Evolutionary conservation across 495 filamentous ascomycete genomes (phyloP), one percentile per base, ranked within the genome.

Genomic region (Penicillium roqueforti): DNA sequence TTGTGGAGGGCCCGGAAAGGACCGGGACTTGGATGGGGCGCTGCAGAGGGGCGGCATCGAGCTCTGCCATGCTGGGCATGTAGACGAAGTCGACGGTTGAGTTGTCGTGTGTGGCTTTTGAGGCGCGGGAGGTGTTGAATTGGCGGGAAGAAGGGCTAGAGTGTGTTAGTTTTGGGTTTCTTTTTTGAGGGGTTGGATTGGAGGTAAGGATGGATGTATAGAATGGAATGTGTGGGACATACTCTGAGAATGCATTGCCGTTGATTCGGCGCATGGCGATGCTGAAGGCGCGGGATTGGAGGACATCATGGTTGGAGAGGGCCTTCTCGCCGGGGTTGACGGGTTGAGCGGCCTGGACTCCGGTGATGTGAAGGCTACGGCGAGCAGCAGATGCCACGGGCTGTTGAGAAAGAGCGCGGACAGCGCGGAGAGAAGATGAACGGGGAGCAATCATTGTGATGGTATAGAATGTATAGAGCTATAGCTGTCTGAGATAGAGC

Each of bases 81-180:
- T 78, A 84, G 60, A 76, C 77, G 56, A 85, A 83, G 73, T 86
- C 83, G 48, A 86, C 82, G 26, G 82, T 80, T 37, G 80, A 83
- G 54, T 68, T 70, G 72, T 86, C 83, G 56, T 77, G 73, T 53
- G 77, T 68, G 52, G 77, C 63, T 62, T 83, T 82, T 47, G 74
- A 69, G 54, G 75, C 62, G 51, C 79, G 80, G 59, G 74, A 78
- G 57, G 79, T 81, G 67, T 84, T 85, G 77, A 84, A 84, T 60
- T 75, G 73, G 49, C 81, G 82, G 62, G 68, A 58, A 16, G 71
- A 58, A 7, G 61, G 66, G 45, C 63, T 60, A 39, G 44, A 43
- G 31, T 54, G 39, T 56, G 62, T 71, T 57, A 65, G 66, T 10
- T 47, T 50, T 22, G 13, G 23, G n/a, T 22, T 29, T 47, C 16